Conservation (phyloP, 768 basidiomycete genomes). For the Udeniomyces megalosporus region DNA sequence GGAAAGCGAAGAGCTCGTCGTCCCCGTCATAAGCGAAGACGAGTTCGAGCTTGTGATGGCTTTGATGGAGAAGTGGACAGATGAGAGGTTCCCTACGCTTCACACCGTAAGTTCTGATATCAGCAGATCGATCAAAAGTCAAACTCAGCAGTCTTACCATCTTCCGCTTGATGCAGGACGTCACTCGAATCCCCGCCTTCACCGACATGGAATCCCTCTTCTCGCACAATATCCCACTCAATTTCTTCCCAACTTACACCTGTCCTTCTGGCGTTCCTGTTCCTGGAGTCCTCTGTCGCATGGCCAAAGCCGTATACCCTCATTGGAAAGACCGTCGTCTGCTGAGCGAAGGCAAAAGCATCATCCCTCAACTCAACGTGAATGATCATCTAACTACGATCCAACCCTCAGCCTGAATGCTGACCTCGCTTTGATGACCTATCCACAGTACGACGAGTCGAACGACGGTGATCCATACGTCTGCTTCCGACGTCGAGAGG, state of each 20-base stretch:
- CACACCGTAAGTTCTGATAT: conserved; percentile 56
- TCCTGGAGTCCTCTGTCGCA: conserved; percentile 45
- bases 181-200: conserved; percentile 27
- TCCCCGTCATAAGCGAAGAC: conserved; percentile 52
- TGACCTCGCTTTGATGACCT: neutral
- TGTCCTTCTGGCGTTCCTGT: conserved; percentile 55
- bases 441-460: conserved; percentile 60
- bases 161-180: too few species aligned
- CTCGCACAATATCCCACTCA: conserved; percentile 41
- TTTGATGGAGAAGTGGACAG: conserved; percentile 75
- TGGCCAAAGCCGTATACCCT: conserved; percentile 60
- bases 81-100: conserved; percentile 74
- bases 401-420: neutral
- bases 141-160: too few species aligned
- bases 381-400: conserved; percentile 26
- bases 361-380: conserved; percentile 80
- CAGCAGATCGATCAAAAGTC: too few species aligned
- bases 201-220: conserved; percentile 44
- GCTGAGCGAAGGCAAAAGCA: conserved; percentile 61
- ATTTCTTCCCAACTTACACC: conserved; percentile 51
- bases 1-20: conserved; percentile 48
- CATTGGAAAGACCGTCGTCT: conserved; percentile 79
- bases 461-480: conserved; percentile 85
- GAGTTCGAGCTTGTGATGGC: conserved; percentile 94
- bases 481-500: conserved; percentile 89